A percentile compares a stretch with the other conserved stretches of the same genome.
These are phyloP conservation scores for Castanospermum australe DNA, from an alignment of 306 rosid species.

Conservation along the genomic window DNA sequence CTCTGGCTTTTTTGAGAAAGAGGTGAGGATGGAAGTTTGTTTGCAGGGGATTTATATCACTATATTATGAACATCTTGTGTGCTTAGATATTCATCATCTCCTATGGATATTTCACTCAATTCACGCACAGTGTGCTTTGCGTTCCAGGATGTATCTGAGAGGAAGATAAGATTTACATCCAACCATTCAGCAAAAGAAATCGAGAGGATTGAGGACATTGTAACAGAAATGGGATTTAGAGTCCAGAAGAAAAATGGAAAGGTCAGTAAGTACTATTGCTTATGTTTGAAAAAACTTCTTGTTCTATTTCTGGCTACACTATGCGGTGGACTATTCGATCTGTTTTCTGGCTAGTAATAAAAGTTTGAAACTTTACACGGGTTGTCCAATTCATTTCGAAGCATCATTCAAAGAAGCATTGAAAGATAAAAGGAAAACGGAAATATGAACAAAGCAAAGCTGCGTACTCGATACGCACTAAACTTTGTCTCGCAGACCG, in stretches of 20 bases:
- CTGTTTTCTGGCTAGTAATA: too few relatives aligned
- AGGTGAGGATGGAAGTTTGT: constrained; percentile 48
- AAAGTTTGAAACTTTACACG: too few relatives aligned
- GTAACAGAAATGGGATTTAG: constrained; percentile 76
- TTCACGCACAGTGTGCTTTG: neutral
- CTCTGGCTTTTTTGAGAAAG: constrained; percentile 93
- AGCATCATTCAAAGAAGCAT: too few relatives aligned
- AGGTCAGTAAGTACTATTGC: constrained; percentile 43
- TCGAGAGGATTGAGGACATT: constrained; percentile 64
- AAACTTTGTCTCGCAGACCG: too few relatives aligned
- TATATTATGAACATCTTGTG: neutral
- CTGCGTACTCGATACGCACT: too few relatives aligned
- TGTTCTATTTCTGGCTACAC: neutral
- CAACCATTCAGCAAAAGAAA: constrained; percentile 65
- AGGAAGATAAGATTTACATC: constrained; percentile 94
- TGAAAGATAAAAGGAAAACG: too few relatives aligned
- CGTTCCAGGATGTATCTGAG: constrained; percentile 72
- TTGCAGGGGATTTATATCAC: neutral
- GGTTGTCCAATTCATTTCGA: too few relatives aligned
- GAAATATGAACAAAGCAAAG: too few relatives aligned
- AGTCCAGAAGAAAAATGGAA: constrained; percentile 79
- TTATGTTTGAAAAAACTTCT: neutral
- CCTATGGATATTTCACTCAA: neutral
- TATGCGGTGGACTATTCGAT: too few relatives aligned
- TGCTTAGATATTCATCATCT: neutral